phyloP scores from a whole-genome alignment of 2,329 filamentous ascomycete species.

The Lomentospora prolificans region DNA sequence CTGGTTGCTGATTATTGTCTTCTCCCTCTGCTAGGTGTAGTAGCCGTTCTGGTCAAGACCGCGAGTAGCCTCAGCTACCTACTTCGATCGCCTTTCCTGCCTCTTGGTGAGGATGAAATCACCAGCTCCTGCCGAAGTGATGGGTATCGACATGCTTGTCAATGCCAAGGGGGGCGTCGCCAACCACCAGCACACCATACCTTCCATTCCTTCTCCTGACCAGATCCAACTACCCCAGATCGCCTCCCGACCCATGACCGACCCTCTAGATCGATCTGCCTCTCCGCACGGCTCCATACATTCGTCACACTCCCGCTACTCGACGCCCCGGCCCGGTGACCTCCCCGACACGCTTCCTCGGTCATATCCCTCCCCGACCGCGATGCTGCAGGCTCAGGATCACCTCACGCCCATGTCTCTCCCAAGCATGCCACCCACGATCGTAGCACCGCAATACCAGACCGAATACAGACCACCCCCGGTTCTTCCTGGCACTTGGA shows the following conservation, averaged over 20 bases:
- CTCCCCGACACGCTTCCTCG: constrained; percentile 8
- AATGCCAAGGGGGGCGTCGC: constrained; percentile 13
- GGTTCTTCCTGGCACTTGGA: constrained; percentile 9
- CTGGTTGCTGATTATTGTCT: not conserved
- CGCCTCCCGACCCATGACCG: constrained; percentile 15
- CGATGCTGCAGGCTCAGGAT: constrained; percentile 27
- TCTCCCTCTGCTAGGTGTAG: not conserved
- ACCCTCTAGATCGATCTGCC: constrained; percentile 40
- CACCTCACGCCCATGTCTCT: constrained; percentile 25
- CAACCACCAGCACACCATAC: constrained; percentile 12
- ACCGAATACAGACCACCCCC: constrained; percentile 11
- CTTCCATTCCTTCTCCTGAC: constrained; percentile 16
- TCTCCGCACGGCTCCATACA: constrained; percentile 52
- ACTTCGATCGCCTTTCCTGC: not conserved
- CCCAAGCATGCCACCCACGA: constrained; percentile 15
- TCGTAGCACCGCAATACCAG: constrained; percentile 11
- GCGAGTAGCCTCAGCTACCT: not conserved
- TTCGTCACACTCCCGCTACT: constrained; percentile 44
- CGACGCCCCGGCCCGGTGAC: constrained; percentile 26
- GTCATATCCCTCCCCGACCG: constrained; percentile 42
- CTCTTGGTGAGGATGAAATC: constrained; percentile 11
- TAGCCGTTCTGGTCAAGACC: not conserved
- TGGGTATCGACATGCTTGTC: constrained; percentile 14
- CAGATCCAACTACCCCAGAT: constrained; percentile 18
- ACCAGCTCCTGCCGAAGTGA: constrained; percentile 14